Base-by-base conservation (phyloP, 768 basidiomycete genomes). In the Cystofilobasidium ferigula region DNA sequence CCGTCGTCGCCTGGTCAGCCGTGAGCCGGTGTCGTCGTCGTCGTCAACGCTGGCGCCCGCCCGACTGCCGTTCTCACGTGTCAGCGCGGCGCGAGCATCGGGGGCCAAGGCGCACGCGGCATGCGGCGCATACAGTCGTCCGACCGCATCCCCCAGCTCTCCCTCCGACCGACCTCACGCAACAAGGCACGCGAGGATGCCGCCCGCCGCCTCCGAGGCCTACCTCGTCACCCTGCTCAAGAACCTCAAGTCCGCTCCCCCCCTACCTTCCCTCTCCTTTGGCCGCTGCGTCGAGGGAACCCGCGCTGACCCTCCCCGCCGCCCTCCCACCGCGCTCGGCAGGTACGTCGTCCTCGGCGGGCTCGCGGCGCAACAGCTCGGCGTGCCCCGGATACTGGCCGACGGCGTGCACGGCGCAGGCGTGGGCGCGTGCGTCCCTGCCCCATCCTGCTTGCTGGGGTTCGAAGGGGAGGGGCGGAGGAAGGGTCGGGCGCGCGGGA, bases 261-360 rank as follows among this genome's bases (percentile, higher is more conserved):
- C 26, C 36, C 35, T n/a, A n/a, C n/a, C n/a, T n/a, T n/a, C n/a
- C n/a, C n/a, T n/a, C n/a, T n/a, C n/a, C n/a, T n/a, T 2, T 38
- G 2, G 35, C 38, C 36, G 35, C 35, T 9, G 57, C 38, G 24
- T 8, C 8, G n/a, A n/a, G 28, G 26, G 16, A 56, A 32, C 53
- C 16, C 32, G 35, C 38, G 48, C 8, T 28, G 26, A 53, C 9
- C 24, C 20, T 32, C 48, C 48, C 24, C n/a, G 7, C 8, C 7
- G 8, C 48, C 28, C 26, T 51, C 48, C 10, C n/a, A 8, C 24
- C 26, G 48, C 12, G 13, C 13, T 43, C 28, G 22, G 1, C n/a
- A 59, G 58, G 53, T 63, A 63, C 53, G 51, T 63, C 38, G 26
- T 43, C 30, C 51, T 63, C 38, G 62, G 62, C 26, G 35, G 24